Evolutionary conservation across 306 rosid species (phyloP).

Genomic region (Sicyos edulis): DNA sequence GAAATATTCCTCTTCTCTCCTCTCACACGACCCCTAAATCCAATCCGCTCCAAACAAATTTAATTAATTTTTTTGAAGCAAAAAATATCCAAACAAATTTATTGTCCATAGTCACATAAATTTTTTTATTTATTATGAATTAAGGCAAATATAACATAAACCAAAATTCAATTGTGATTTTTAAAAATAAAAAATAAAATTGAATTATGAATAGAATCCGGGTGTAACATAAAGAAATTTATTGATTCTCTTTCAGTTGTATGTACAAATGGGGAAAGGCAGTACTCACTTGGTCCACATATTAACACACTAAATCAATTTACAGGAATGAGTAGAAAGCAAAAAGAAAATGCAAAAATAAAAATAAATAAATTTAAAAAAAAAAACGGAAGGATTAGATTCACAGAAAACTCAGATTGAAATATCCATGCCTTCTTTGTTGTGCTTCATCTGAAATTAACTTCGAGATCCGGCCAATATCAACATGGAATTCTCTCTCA

Average conservation of each 20-base stretch:
- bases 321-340: background rate
- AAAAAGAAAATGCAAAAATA: background rate
- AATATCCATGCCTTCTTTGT: background rate
- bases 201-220: background rate
- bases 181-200: too few relatives aligned
- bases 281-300: background rate
- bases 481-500: slow-evolving; percentile 51
- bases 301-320: background rate
- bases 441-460: slow-evolving; percentile 20
- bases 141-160: too few relatives aligned
- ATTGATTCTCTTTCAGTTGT: background rate
- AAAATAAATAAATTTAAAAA: background rate
- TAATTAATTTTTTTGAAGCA: too few relatives aligned
- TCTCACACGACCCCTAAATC: too few relatives aligned
- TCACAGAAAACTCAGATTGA: background rate
- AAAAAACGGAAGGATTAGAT: background rate
- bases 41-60: too few relatives aligned
- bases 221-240: background rate
- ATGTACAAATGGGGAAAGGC: background rate
- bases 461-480: slow-evolving; percentile 58
- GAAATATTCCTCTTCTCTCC: too few relatives aligned
- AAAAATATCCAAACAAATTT: too few relatives aligned
- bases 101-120: too few relatives aligned
- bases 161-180: too few relatives aligned
- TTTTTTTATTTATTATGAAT: too few relatives aligned